Conservation (phyloP, 306 rosid species). For the Hippophae gyantsensis region DNA sequence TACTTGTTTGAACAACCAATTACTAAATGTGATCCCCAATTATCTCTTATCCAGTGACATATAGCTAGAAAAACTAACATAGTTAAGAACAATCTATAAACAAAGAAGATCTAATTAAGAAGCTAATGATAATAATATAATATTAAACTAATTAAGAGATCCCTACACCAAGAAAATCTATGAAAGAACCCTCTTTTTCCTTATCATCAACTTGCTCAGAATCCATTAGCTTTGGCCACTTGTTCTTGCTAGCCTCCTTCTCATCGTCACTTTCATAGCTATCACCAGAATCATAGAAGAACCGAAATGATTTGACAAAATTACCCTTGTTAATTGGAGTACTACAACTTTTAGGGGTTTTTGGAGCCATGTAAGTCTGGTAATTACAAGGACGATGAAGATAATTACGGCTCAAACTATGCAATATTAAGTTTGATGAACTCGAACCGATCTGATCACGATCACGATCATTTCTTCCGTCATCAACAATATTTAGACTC, state of each 20-base stretch:
- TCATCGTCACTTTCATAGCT: not conserved
- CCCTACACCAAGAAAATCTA: constrained; percentile 62
- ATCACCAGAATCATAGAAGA: constrained; percentile 4
- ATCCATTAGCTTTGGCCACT: not conserved
- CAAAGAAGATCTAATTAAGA: not conserved
- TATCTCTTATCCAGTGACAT: not conserved
- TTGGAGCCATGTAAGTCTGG: constrained; percentile 16
- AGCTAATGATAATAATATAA: not conserved
- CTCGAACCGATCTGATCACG: constrained; percentile 1
- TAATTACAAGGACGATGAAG: constrained; percentile 13
- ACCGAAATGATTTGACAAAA: constrained; percentile 14
- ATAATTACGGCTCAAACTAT: not conserved
- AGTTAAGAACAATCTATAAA: not conserved
- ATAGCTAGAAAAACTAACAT: not conserved
- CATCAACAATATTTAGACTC: not conserved
- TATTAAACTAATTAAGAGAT: not conserved
- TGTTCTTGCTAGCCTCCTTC: constrained; percentile 2
- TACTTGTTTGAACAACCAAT: not conserved
- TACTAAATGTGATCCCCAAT: not conserved
- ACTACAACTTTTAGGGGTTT: constrained; percentile 23
- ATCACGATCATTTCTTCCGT: not conserved
- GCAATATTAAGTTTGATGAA: constrained; percentile 9
- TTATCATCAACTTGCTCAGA: not conserved
- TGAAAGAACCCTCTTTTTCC: constrained; percentile 31
- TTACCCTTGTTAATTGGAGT: constrained; percentile 13